Evolutionary conservation across 2,329 filamentous ascomycete genomes (phyloP).

Genomic region (Metarhizium rileyi): DNA sequence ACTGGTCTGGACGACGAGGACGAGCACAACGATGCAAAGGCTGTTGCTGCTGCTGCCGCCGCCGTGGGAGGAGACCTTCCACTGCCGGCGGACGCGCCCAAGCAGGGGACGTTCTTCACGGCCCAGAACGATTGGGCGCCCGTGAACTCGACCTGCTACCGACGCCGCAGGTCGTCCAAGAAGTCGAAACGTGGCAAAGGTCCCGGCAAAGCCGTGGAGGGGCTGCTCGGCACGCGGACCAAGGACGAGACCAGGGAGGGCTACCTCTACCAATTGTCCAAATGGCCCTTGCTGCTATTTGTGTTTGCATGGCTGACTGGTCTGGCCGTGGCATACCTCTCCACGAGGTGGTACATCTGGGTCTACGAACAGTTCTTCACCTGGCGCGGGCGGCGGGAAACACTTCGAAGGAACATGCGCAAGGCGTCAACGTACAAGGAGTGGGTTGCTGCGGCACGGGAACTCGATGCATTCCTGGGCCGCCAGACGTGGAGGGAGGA

Average conservation of each 20-base stretch:
- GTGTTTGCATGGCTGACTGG: conserved; percentile 74
- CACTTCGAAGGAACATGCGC: conserved; percentile 60
- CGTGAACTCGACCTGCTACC: conserved; percentile 59
- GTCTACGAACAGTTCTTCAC: conserved; percentile 85
- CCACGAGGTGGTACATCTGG: conserved; percentile 82
- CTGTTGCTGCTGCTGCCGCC: conserved; percentile 28
- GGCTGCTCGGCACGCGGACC: conserved; percentile 45
- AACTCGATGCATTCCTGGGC: conserved; percentile 71
- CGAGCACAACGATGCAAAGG: conserved; percentile 22
- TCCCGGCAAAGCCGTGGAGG: conserved; percentile 27
- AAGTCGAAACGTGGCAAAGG: conserved; percentile 21
- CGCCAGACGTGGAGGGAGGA: conserved; percentile 72
- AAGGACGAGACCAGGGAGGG: conserved; percentile 93
- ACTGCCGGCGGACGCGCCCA: conserved; percentile 13
- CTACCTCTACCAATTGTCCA: conserved; percentile 77
- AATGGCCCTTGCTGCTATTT: conserved; percentile 80
- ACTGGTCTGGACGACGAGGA: conserved; percentile 19
- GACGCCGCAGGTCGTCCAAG: conserved; percentile 26
- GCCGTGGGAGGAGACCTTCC: conserved; percentile 28
- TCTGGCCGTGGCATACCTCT: conserved; percentile 61
- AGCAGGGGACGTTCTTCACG: conserved; percentile 57
- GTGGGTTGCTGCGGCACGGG: conserved; percentile 72
- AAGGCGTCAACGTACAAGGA: conserved; percentile 66
- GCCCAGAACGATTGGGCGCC: conserved; percentile 96
- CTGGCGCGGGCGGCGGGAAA: conserved; percentile 74